A percentile compares a stretch with the other conserved stretches of the same genome.
Evolutionary conservation across 2,329 filamentous ascomycete species (phyloP).

Genomic region (Pestalotiopsis sp.): DNA sequence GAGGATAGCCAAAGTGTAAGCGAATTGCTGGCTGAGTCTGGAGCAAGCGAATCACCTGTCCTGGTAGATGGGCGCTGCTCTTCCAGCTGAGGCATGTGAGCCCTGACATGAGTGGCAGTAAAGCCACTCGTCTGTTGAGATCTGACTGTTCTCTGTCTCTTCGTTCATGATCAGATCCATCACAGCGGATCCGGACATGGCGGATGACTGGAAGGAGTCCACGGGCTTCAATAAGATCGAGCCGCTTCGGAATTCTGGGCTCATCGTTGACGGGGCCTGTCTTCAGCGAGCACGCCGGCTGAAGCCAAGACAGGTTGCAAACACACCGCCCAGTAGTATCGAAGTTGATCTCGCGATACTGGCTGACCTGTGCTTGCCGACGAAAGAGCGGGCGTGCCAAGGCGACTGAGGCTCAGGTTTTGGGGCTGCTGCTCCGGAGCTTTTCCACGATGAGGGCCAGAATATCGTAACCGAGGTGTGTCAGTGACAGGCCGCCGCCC

Average conservation of each 20-base stretch:
- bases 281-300: background rate
- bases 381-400: slow-evolving; percentile 8
- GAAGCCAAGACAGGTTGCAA: background rate
- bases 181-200: background rate
- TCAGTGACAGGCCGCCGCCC: background rate
- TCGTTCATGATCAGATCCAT: background rate
- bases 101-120: slow-evolving; percentile 14
- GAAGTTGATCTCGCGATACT: slow-evolving; percentile 4
- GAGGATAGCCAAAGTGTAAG: slow-evolving; percentile 1
- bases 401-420: slow-evolving; percentile 2
- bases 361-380: slow-evolving; percentile 9
- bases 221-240: background rate
- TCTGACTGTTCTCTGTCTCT: background rate
- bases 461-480: slow-evolving; percentile 8
- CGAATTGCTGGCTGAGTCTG: slow-evolving; percentile 6
- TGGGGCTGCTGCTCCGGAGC: slow-evolving; percentile 9
- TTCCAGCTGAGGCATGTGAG: slow-evolving; percentile 9
- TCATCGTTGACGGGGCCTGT: background rate
- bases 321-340: background rate
- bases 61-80: background rate
- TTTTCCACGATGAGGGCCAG: slow-evolving; percentile 11
- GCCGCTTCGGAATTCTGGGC: background rate
- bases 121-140: background rate
- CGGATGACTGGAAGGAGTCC: slow-evolving; percentile 5
- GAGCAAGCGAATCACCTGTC: slow-evolving; percentile 1